These are phyloP conservation scores for Filosporella fistucella DNA, from an alignment of 495 filamentous ascomycete genomes.

Conservation along the genomic window DNA sequence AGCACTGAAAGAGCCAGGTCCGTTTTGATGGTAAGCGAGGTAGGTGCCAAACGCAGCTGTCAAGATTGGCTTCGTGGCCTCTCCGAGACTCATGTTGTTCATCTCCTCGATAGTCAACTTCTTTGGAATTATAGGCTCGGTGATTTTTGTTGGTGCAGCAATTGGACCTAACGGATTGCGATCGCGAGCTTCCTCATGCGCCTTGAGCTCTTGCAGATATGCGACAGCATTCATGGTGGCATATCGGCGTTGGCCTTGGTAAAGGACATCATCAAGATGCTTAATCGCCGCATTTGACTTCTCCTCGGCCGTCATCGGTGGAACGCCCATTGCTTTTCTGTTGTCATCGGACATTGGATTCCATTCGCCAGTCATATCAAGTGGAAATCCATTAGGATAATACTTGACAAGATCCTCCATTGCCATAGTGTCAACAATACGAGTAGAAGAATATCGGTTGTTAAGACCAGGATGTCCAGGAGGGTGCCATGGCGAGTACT, in stretches of 20 bases:
- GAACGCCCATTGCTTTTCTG: neutral
- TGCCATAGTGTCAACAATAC: constrained; percentile 11
- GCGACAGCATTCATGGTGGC: constrained; percentile 7
- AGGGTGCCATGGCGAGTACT: neutral
- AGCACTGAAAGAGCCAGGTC: constrained; percentile 4
- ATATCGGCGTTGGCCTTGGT: constrained; percentile 12
- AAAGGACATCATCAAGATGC: constrained; percentile 16
- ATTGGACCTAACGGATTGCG: constrained; percentile 8
- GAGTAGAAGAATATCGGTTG: neutral
- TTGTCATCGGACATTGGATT: neutral
- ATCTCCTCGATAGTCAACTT: constrained; percentile 27
- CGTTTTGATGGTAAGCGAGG: constrained; percentile 23
- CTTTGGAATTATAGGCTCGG: neutral
- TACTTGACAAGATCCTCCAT: constrained; percentile 8
- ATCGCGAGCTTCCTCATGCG: neutral
- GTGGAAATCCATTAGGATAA: constrained; percentile 18
- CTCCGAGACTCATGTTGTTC: constrained; percentile 24
- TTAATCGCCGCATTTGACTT: neutral
- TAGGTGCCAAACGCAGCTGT: constrained; percentile 33
- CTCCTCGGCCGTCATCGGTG: neutral
- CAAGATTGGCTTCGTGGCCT: constrained; percentile 33
- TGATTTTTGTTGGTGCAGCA: constrained; percentile 5
- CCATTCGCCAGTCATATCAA: constrained; percentile 7
- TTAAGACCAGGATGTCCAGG: neutral
- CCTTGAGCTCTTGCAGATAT: constrained; percentile 5